Evolutionary conservation across 1,139 yeast genomes (phyloP), one percentile per base, ranked within the genome.

Genomic region (Kurtzmaniella natalensis): DNA sequence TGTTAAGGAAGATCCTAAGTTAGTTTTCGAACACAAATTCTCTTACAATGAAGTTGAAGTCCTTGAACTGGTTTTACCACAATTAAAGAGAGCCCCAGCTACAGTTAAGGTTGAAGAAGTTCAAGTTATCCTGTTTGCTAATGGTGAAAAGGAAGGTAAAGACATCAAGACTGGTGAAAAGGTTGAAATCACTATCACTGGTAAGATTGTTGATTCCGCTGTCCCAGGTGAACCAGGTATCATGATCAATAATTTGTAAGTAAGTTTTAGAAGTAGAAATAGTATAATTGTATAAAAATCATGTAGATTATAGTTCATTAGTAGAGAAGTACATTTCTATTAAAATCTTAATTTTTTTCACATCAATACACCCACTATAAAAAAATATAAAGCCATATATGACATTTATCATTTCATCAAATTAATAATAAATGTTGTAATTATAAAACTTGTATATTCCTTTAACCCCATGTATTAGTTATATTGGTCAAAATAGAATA

Each of bases 151-250:
- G 35, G 56, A 54, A 38, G 96, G 94, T 46, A 67, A 56, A 43
- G 78, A 86, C 50, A 62, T 85, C 36, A 47, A 76, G 31, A 76
- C 92, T 32, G 92, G 86, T 33, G 83, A 78, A 54, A 78, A 75
- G 37, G 82, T 81, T 37, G 84, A 73, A 44, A 71, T 88, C 44
- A 53, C 62, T 19, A 65, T 75, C 39, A 67, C 73, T 37, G 77
- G 82, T 37, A 88, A 85, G 71, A 75, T 79, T 37, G 70, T 85
- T 40, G 95, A 85, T 42, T 73, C 74, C 43, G 94, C 98, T 24
- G 80, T 85, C 40, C 98, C 98, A 34, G 98, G 98, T 41, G 75
- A 76, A 49, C 98, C 98, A 28, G 96, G 95, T 52, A 78, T 92
- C 50, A 60, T 78, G 47, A 72, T 92, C 48, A 75, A 65, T 48